Percentiles rank a stretch among this genome's conserved stretches.
phyloP scores from a whole-genome alignment of 148 eudicot genomes.

The Fagopyrum esculentum region DNA sequence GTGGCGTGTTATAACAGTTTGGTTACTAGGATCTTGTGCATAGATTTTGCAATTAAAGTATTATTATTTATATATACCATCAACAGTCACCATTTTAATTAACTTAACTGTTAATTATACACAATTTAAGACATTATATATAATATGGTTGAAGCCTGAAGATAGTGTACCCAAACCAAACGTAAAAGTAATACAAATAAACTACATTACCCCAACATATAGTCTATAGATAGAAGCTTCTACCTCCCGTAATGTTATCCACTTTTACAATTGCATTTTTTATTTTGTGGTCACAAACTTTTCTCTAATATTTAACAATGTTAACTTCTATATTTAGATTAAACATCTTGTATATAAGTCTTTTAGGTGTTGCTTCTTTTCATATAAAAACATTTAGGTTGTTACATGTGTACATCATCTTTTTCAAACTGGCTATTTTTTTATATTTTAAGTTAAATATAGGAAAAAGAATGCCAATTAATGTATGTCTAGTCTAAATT shows the following conservation, averaged over 20 bases:
- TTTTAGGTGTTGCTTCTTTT: too few species aligned
- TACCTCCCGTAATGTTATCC: not conserved
- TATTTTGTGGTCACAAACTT: not conserved
- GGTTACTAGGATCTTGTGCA: conserved; percentile 22
- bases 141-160: not conserved
- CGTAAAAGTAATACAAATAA: not conserved
- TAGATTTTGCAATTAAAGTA: conserved; percentile 21
- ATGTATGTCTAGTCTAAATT: too few species aligned
- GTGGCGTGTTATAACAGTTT: conserved; percentile 33
- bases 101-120: not conserved
- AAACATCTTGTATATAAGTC: not conserved
- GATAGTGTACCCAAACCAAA: not conserved
- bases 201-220: not conserved
- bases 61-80: not conserved
- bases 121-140: too few species aligned
- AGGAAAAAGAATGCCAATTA: too few species aligned
- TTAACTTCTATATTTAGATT: not conserved
- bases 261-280: not conserved
- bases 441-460: too few species aligned
- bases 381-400: too few species aligned
- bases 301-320: not conserved
- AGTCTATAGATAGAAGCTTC: too few species aligned
- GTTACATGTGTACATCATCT: too few species aligned
- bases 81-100: not conserved
- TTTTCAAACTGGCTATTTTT: too few species aligned